Percentiles rank a stretch among this genome's conserved stretches.
phyloP scores from a whole-genome alignment of 768 basidiomycete species.

The Termitomyces sp. region DNA sequence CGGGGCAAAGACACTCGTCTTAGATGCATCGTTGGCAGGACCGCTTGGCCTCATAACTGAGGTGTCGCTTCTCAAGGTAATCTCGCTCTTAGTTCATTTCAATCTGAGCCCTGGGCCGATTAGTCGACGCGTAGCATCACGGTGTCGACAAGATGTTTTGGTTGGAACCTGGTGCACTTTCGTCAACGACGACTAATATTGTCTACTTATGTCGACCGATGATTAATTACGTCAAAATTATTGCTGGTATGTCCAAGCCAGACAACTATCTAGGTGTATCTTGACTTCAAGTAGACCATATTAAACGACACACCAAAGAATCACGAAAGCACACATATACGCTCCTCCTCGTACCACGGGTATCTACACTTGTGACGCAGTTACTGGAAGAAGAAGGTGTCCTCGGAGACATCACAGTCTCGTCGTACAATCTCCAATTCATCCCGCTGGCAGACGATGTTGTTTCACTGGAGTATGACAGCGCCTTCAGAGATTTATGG shows the following conservation, averaged over 20 bases:
- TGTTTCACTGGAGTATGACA: constrained; percentile 83
- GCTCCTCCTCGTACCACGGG: constrained; percentile 81
- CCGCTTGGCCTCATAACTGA: constrained; percentile 95
- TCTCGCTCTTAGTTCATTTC: neutral
- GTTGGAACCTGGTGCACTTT: constrained; percentile 87
- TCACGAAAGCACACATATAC: constrained; percentile 81
- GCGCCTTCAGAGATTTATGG: constrained; percentile 86
- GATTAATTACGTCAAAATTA: constrained; percentile 82
- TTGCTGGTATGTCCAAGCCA: constrained; percentile 68
- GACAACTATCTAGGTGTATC: constrained; percentile 10
- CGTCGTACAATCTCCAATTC: constrained; percentile 88
- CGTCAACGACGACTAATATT: constrained; percentile 81
- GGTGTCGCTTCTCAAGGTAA: constrained; percentile 86
- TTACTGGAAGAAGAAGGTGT: constrained; percentile 97
- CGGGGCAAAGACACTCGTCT: constrained; percentile 94
- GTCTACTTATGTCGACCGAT: constrained; percentile 90
- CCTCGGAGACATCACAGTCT: constrained; percentile 86
- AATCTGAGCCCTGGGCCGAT: neutral
- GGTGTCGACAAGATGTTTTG: constrained; percentile 99
- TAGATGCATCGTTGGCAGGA: constrained; percentile 84
- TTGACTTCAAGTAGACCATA: constrained; percentile 69
- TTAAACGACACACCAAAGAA: constrained; percentile 73
- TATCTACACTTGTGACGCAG: constrained; percentile 80
- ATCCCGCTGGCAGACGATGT: constrained; percentile 93
- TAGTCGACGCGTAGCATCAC: constrained; percentile 69